These are phyloP conservation scores for Penstemon newberryi DNA, from an alignment of 257 asterid species.

Conservation along the genomic window DNA sequence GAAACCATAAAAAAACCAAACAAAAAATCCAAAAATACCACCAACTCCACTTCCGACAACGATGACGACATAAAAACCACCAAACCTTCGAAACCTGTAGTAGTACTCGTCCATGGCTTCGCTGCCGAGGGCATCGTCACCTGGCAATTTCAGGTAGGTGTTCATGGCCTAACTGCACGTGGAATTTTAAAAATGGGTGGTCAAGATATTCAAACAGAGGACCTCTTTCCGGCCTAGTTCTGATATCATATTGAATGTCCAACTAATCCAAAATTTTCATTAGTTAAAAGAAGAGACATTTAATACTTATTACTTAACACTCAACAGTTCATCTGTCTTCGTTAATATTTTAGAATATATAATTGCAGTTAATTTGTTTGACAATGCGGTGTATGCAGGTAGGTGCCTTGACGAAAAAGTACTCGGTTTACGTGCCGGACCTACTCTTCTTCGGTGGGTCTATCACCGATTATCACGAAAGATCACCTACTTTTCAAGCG, in stretches of 20 bases:
- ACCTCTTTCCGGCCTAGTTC: too few species aligned
- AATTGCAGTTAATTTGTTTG: background rate
- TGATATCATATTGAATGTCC: too few species aligned
- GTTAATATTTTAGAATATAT: too few species aligned
- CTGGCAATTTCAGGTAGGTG: conserved; percentile 74
- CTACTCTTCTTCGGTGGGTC: conserved; percentile 90
- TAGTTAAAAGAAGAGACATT: too few species aligned
- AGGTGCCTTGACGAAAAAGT: conserved; percentile 60
- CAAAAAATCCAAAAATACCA: conserved; percentile 31
- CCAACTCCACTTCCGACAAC: conserved; percentile 10
- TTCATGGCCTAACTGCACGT: too few species aligned
- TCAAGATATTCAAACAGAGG: too few species aligned
- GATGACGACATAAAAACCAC: conserved; percentile 7
- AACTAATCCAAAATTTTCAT: too few species aligned
- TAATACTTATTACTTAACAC: too few species aligned
- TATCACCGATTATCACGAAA: conserved; percentile 50
- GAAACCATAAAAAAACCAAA: conserved; percentile 48
- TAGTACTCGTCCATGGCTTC: conserved; percentile 74
- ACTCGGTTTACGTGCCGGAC: conserved; percentile 82
- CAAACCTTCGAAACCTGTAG: conserved; percentile 54
- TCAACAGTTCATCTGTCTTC: too few species aligned
- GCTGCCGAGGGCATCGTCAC: conserved; percentile 83
- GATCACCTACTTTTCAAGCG: conserved; percentile 84
- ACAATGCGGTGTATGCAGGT: conserved; percentile 24
- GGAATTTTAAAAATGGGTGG: too few species aligned